These are phyloP conservation scores for Pugionium cornutum DNA, from an alignment of 345 rosid species.

Conservation along the genomic window DNA sequence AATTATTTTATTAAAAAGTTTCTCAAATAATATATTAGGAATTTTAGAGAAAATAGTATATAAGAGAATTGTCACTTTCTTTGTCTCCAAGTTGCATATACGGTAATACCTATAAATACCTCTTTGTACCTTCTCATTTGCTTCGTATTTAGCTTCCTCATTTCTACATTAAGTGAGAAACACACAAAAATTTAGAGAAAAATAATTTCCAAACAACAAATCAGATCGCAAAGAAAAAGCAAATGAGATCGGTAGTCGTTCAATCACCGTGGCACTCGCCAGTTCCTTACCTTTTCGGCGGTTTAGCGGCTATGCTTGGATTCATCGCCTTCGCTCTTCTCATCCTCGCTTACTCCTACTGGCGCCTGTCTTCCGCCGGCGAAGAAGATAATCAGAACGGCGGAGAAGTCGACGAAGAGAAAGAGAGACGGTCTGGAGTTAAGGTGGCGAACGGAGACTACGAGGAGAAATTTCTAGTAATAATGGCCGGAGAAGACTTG, in stretches of 20 bases:
- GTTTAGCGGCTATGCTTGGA: slow-evolving; percentile 74
- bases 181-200: no score
- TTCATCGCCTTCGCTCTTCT: slow-evolving; percentile 67
- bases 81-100: slow-evolving; percentile 35
- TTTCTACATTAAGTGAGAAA: neutral
- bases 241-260: no score
- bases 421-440: slow-evolving; percentile 20
- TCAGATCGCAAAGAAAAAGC: no score
- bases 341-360: slow-evolving; percentile 68
- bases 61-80: slow-evolving; percentile 7
- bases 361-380: slow-evolving; percentile 42
- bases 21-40: no score
- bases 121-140: slow-evolving; percentile 24
- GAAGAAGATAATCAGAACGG: slow-evolving; percentile 35
- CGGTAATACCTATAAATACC: slow-evolving; percentile 31
- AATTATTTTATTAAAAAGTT: no score
- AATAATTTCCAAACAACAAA: no score
- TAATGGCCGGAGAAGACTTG: slow-evolving; percentile 65
- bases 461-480: slow-evolving; percentile 63
- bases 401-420: slow-evolving; percentile 47
- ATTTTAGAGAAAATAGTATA: neutral
- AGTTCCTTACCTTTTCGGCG: slow-evolving; percentile 70
- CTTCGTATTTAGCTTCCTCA: slow-evolving; percentile 23
- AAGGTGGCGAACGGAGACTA: slow-evolving; percentile 22
- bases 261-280: slow-evolving; percentile 74